phyloP scores from a whole-genome alignment of 768 basidiomycete species.

The Amanita molliuscula region DNA sequence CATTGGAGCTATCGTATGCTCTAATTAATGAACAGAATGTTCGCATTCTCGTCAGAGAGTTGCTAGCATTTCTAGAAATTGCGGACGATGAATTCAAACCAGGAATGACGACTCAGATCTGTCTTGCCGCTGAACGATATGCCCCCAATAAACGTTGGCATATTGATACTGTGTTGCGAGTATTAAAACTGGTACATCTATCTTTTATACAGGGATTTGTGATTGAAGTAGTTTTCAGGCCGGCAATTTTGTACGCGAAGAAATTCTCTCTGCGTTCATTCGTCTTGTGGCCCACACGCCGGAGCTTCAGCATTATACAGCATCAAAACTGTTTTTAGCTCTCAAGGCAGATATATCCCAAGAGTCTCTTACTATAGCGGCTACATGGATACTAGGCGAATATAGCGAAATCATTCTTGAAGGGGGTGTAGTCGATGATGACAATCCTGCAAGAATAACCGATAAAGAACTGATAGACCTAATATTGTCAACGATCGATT shows the following conservation, averaged over 20 bases:
- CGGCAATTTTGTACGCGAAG: slow-evolving; percentile 95
- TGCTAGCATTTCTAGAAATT: slow-evolving; percentile 93
- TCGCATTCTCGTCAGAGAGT: slow-evolving; percentile 81
- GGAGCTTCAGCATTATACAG: slow-evolving; percentile 91
- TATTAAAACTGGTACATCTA: slow-evolving; percentile 72
- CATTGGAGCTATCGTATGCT: slow-evolving; percentile 93
- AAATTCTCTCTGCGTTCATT: slow-evolving; percentile 91
- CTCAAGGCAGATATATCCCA: slow-evolving; percentile 90
- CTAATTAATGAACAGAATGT: slow-evolving; percentile 95
- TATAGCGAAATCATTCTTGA: slow-evolving; percentile 88
- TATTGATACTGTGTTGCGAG: slow-evolving; percentile 92
- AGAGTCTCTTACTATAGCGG: slow-evolving; percentile 86
- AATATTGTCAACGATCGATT: slow-evolving; percentile 77
- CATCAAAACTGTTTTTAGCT: slow-evolving; percentile 82
- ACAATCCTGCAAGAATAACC: slow-evolving; percentile 59
- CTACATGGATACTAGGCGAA: slow-evolving; percentile 95
- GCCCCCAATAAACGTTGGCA: slow-evolving; percentile 99
- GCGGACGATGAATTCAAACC: slow-evolving; percentile 99
- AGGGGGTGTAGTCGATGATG: slow-evolving; percentile 68
- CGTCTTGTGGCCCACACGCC: slow-evolving; percentile 95
- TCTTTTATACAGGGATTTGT: not conserved
- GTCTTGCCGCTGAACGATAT: slow-evolving; percentile 89
- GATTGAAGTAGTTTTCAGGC: slow-evolving; percentile 41
- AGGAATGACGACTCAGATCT: slow-evolving; percentile 96
- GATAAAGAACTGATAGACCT: slow-evolving; percentile 85